These are phyloP conservation scores for Glycine tomentella DNA, from an alignment of 306 rosid genomes.

Conservation along the genomic window DNA sequence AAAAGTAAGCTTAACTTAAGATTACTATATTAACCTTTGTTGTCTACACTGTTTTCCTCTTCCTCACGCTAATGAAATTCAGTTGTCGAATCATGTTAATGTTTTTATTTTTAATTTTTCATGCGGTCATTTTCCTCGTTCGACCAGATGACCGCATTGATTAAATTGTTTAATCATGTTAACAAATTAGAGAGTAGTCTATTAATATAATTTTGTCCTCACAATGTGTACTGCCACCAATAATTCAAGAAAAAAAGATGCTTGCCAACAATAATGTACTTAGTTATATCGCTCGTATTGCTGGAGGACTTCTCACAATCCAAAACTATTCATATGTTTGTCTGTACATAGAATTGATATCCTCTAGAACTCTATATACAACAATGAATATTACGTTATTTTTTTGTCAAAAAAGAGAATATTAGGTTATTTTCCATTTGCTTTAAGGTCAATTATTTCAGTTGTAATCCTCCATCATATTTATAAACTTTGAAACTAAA, in stretches of 20 bases:
- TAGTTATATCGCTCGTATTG: slow-evolving; percentile 8
- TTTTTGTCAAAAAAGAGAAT: neutral
- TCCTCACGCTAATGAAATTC: neutral
- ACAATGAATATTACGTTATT: neutral
- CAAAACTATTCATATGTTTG: slow-evolving; percentile 9
- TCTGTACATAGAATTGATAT: neutral
- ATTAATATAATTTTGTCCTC: slow-evolving; percentile 42
- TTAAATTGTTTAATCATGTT: slow-evolving; percentile 49
- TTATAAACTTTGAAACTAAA: too few relatives aligned
- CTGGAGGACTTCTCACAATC: slow-evolving; percentile 19
- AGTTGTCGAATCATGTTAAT: slow-evolving; percentile 31
- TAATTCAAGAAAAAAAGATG: slow-evolving; percentile 47
- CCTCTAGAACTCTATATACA: neutral
- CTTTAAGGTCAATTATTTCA: slow-evolving; percentile 10
- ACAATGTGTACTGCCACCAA: slow-evolving; percentile 39
- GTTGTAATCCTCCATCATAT: neutral
- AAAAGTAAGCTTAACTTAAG: neutral
- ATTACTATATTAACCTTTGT: slow-evolving; percentile 34
- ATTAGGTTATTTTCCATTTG: neutral
- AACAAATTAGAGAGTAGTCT: slow-evolving; percentile 39
- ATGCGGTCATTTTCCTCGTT: slow-evolving; percentile 36
- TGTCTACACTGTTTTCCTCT: neutral
- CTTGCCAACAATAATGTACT: slow-evolving; percentile 39
- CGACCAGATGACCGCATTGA: slow-evolving; percentile 28
- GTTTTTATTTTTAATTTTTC: neutral